A percentile compares a stretch with the other conserved stretches of the same genome.
These are phyloP conservation scores for Oxyria digyna DNA, from an alignment of 148 eudicot species.

Conservation along the genomic window DNA sequence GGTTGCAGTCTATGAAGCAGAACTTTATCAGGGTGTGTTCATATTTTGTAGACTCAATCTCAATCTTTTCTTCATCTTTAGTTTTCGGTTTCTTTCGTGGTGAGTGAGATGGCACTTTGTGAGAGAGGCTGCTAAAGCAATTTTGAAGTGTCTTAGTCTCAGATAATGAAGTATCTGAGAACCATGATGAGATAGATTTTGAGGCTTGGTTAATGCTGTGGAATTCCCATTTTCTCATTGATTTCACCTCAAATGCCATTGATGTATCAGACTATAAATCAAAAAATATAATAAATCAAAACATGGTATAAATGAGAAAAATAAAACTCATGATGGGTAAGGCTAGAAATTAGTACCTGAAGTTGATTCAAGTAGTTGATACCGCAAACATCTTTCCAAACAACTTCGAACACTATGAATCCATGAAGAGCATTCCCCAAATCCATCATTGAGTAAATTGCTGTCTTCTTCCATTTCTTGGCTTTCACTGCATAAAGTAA, in stretches of 20 bases:
- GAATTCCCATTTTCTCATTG: conserved; percentile 93
- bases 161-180: conserved; percentile 39
- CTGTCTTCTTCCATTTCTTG: conserved; percentile 3
- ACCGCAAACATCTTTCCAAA: conserved; percentile 77
- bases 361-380: conserved; percentile 86
- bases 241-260: conserved; percentile 71
- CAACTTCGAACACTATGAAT: conserved; percentile 82
- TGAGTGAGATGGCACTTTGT: not conserved
- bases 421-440: conserved; percentile 76
- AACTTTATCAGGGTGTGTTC: conserved; percentile 65
- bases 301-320: not conserved
- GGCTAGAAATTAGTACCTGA: conserved; percentile 40
- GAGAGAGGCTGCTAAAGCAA: conserved; percentile 13
- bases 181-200: conserved; percentile 55
- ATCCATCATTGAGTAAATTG: conserved; percentile 17
- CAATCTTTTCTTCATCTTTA: conserved; percentile 23
- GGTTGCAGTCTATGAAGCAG: conserved; percentile 63
- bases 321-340: not conserved
- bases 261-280: conserved; percentile 68
- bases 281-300: not conserved
- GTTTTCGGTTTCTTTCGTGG: not conserved
- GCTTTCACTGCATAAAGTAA: not conserved
- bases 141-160: conserved; percentile 36
- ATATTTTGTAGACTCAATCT: conserved; percentile 43
- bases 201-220: conserved; percentile 76